Evolutionary conservation across 164 flowering plant genomes (phyloP).

Genomic region (Sextonia rubra): DNA sequence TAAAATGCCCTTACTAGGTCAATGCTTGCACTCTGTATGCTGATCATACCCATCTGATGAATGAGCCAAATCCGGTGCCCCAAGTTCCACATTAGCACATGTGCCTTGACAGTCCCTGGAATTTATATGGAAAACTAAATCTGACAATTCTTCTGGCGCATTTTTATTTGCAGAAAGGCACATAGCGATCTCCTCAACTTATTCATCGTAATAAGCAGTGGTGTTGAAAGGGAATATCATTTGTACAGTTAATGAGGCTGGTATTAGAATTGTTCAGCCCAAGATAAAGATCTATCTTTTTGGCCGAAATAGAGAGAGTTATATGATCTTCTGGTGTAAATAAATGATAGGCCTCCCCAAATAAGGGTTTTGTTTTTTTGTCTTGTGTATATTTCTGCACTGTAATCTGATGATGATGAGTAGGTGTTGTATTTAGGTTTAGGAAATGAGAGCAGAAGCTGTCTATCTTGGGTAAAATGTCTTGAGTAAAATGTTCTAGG

Average conservation of each 20-base stretch:
- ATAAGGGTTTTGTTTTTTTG: background rate
- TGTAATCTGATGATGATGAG: conserved; percentile 2
- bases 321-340: conserved; percentile 2
- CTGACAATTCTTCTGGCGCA: background rate
- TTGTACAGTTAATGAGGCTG: conserved; percentile 48
- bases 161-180: conserved; percentile 41
- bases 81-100: background rate
- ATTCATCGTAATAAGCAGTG: conserved; percentile 14
- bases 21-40: background rate
- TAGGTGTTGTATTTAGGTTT: background rate
- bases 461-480: background rate
- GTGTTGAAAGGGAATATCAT: background rate
- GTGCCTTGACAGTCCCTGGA: background rate
- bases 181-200: conserved; percentile 33
- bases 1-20: no score
- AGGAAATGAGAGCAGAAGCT: background rate
- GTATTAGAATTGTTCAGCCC: background rate
- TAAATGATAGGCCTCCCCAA: conserved; percentile 4
- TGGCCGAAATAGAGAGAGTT: background rate
- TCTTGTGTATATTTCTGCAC: conserved; percentile 5
- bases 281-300: background rate
- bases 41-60: background rate
- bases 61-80: background rate
- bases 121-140: background rate
- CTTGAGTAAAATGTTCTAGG: background rate